Base-by-base conservation (phyloP, 805 yeast genomes). In the Metschnikowia anglica region DNA sequence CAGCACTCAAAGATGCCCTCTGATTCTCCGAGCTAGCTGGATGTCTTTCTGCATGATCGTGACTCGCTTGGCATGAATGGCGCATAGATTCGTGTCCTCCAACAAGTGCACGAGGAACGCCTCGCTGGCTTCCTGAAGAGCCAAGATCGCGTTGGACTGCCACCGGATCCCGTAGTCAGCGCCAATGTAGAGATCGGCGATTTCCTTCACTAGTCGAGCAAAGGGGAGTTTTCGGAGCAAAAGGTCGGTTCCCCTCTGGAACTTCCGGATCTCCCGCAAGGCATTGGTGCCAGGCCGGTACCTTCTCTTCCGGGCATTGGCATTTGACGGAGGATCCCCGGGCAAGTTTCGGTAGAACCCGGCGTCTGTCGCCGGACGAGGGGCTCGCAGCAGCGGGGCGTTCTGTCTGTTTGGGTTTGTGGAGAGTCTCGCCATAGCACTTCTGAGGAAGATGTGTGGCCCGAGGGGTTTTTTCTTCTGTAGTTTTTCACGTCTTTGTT, bases 11-110 rank as follows among this genome's bases (percentile, higher is more conserved):
- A 53, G 37, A 36, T 58, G 73, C 5, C 89, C 90, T 53, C 90
- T 73, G 31, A 85, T 78, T 61, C 91, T 71, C 66, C 93, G 74
- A 3, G 93, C 93, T 51, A 85, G 66, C 56, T 85, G 90, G 47
- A 85, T 80, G 59, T 85, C 95, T 60, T 82, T 84, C 55, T 83
- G 85, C 91, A 85, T 85, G 25, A 85, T 83, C 0, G 95, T 85
- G n/a, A 85, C 88, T 53, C 95, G 66, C 56, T 81, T 84, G 1
- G 89, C 90, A 62, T 85, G 93, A 28, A 85, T 65, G 11, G 93
- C 93, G 60, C 88, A 71, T 28, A 85, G 59, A 53, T 85, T 85
- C 3, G 90, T 85, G 58, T 85, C 93, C 56, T 85, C 93, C 38
- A 85, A 66, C 28, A 85, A 63, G 41, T 85, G 85, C 10, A 85